Conservation (phyloP, 371 early-diverging fungal species). For the Saksenaea vasiformis region DNA sequence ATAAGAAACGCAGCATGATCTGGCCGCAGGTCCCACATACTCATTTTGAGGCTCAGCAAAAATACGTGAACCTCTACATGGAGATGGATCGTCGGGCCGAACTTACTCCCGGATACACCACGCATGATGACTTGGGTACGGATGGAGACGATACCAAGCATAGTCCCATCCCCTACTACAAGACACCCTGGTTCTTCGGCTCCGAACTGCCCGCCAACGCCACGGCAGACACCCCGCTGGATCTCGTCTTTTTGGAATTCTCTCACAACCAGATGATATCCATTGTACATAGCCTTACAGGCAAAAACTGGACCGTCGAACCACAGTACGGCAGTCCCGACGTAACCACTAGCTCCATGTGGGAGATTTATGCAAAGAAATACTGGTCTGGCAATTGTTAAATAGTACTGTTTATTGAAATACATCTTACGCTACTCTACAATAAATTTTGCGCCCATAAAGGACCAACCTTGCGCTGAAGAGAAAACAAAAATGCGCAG, state of each 20-base stretch:
- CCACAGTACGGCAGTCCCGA: slow-evolving; percentile 20
- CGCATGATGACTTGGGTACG: slow-evolving; percentile 52
- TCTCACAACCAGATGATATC: slow-evolving; percentile 26
- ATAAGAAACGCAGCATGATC: slow-evolving; percentile 50
- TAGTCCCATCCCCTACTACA: slow-evolving; percentile 39
- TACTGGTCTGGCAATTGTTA: slow-evolving; percentile 15
- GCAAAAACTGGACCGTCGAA: slow-evolving; percentile 20
- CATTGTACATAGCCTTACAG: slow-evolving; percentile 27
- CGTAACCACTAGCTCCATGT: slow-evolving; percentile 35
- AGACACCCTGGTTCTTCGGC: slow-evolving; percentile 44
- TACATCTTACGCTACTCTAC: too few species aligned
- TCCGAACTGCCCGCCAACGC: slow-evolving; percentile 19
- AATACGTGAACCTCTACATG: neutral
- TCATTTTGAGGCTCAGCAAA: neutral
- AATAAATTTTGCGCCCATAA: too few species aligned
- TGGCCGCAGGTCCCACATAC: slow-evolving; percentile 27
- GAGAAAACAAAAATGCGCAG: too few species aligned
- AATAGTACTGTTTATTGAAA: too few species aligned
- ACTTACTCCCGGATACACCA: slow-evolving; percentile 61
- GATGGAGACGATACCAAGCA: slow-evolving; percentile 48
- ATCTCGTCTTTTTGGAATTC: slow-evolving; percentile 38
- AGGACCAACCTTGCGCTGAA: too few species aligned
- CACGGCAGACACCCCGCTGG: slow-evolving; percentile 22
- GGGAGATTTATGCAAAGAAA: slow-evolving; percentile 15
- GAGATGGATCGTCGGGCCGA: neutral